These are phyloP conservation scores for Nemania sp. DNA, from an alignment of 2,329 filamentous ascomycete species.

Conservation along the genomic window DNA sequence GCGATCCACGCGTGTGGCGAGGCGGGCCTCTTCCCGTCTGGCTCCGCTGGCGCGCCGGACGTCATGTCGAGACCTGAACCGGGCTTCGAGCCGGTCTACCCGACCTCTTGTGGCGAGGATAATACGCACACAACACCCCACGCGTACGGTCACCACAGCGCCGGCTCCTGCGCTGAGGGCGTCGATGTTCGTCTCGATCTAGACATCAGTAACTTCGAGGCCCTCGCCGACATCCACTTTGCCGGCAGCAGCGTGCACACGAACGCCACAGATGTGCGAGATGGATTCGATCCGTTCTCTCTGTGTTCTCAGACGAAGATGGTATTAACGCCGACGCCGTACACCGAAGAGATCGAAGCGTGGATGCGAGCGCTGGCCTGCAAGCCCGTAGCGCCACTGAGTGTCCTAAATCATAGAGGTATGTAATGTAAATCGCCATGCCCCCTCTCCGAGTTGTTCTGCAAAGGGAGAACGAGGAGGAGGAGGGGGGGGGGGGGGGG, in stretches of 20 bases:
- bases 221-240: neutral
- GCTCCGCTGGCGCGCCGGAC: neutral
- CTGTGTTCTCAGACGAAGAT: neutral
- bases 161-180: neutral
- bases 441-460: too few relatives aligned
- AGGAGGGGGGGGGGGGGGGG: too few relatives aligned
- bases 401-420: conserved; percentile 27
- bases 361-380: conserved; percentile 22
- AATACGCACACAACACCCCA: neutral
- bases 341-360: conserved; percentile 10
- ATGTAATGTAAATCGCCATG: neutral
- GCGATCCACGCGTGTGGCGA: neutral
- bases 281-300: neutral
- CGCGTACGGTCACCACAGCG: neutral
- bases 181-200: conserved; percentile 7
- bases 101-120: neutral
- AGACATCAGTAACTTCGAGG: neutral
- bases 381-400: neutral
- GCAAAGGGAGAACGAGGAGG: too few relatives aligned
- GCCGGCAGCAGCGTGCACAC: neutral
- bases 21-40: conserved; percentile 6
- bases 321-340: neutral
- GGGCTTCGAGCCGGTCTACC: neutral
- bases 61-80: neutral
- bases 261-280: neutral